Evolutionary conservation across 192 early-diverging fungal genomes (phyloP), one percentile per base, ranked within the genome.

Genomic region (Gonapodya prolifera): DNA sequence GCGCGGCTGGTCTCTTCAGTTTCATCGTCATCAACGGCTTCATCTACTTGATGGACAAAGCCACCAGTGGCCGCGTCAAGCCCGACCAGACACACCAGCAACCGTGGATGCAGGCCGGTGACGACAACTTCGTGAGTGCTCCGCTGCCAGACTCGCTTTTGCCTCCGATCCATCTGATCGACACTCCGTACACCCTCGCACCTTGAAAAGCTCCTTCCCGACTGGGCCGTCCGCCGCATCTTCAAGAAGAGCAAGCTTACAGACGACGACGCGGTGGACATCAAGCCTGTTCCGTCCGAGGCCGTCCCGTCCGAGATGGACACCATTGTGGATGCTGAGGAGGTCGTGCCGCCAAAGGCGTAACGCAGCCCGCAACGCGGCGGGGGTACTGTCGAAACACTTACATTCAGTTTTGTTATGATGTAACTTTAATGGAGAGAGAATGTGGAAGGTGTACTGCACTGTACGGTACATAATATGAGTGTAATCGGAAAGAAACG

Each of bases 21-120:
- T 92, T 90, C 34, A 82, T 92, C 28, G 80, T 89, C 36, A 90
- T 94, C 82, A 93, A 94, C 81, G 85, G 85, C 36, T 76, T 84
- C 1, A 85, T 89, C 30, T 90, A 73, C 30, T 34, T 92, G 34
- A 31, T 93, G 0, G 82, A 86, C 76, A 73, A 73, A 29, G 71
- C 32, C 28, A 30, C 18, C 28, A 29, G 71, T 32, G 71, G 71
- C 71, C 2, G 32, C 8, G 29, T 73, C 16, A 32, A 2, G 18
- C 16, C 71, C 23, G 45, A 61, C 23, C 45, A 61, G 45, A 61
- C 45, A 61, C 8, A 61, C 45, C 45, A 23, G 8, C 45, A 61
- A 61, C 45, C 45, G 45, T 61, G 45, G 45, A 8, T 8, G 8
- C 45, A 61, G 45, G 45, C 8, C 8, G 45, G 45, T 61, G 45